Evolutionary conservation across 441 rosid genomes (phyloP).

Genomic region (Aquilaria agallochum): DNA sequence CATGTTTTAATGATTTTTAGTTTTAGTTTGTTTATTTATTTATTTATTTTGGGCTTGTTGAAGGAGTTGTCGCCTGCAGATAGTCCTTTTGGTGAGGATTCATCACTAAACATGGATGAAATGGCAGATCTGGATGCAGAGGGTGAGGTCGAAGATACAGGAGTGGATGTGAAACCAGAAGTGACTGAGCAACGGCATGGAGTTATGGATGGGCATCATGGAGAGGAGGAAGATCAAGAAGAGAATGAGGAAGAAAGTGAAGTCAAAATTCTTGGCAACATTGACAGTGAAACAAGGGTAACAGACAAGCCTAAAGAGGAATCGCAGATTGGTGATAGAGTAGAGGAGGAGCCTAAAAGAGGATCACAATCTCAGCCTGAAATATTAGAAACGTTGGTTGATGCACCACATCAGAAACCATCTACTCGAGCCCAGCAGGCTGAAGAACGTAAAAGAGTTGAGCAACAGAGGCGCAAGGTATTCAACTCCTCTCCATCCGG

Average conservation of each 20-base stretch:
- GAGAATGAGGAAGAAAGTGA: conserved; percentile 47
- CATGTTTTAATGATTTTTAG: conserved; percentile 2
- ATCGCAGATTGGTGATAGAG: conserved; percentile 30
- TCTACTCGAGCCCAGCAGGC: conserved; percentile 31
- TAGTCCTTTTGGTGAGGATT: conserved; percentile 67
- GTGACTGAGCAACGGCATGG: conserved; percentile 38
- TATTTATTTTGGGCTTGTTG: conserved; percentile 5
- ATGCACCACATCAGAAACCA: conserved; percentile 28
- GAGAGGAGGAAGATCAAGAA: conserved; percentile 31
- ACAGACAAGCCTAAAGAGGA: conserved; percentile 18
- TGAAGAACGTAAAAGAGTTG: conserved; percentile 37
- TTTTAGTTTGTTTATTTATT: not conserved
- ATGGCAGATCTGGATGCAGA: conserved; percentile 63
- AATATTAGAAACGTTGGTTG: conserved; percentile 28
- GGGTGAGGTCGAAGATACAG: conserved; percentile 47
- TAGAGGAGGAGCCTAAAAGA: conserved; percentile 37
- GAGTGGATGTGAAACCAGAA: conserved; percentile 38
- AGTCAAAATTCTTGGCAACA: conserved; percentile 31
- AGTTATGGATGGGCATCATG: conserved; percentile 31
- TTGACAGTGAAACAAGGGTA: conserved; percentile 22
- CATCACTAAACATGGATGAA: conserved; percentile 69
- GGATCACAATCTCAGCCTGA: conserved; percentile 38
- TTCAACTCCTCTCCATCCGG: not conserved
- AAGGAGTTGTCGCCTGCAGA: conserved; percentile 63
- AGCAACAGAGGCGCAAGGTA: conserved; percentile 57